Evolutionary conservation across 2,329 filamentous ascomycete species (phyloP), one percentile per base, ranked within the genome.

Genomic region (Aspergillus tanneri): DNA sequence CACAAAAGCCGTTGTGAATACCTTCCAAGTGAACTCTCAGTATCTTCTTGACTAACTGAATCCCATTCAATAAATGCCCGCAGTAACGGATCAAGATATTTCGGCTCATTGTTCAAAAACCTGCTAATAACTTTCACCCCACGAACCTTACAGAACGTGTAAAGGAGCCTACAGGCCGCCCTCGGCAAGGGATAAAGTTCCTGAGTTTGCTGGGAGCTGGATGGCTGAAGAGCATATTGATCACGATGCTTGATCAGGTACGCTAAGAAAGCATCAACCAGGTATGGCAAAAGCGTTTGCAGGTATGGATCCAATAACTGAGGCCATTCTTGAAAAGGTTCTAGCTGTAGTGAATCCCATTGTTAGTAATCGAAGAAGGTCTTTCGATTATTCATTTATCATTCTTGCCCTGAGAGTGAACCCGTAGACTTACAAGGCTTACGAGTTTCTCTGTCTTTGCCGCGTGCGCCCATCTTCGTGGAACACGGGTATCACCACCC

Each of bases 251-350:
- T 61, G 27, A 59, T 52, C 49, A 90, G 72, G 60, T 83, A 84
- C 45, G 83, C 80, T 16, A 96, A 73, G 61, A 92, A 95, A 14
- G 88, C 86, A 61, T 85, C 79, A 21, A 89, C 84, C 27, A 97
- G 77, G 32, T 81, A 74, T 19, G 88, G 86, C 41, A 97, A 77
- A 69, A 95, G 84, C 54, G 73, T 79, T 42, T 87, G 84, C 34
- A 99, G 78, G 67, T 92, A 82, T 8, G 89, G 83, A 70, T 99
- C 93, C 21, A 99, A 80, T 30, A 97, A 79, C 67, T 99, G 93
- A 14, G 93, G 93, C 56, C 95, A 86, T 75, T 96, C 91, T 76
- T 97, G 92, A 59, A 97, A 99, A 2, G 87, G 84, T 58, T 96
- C 90, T 41, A 99, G 82, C 74, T 76, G 49, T 53, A 46, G 14